Percentiles rank a stretch among this genome's conserved stretches.
Evolutionary conservation across 179 eudicot species (phyloP).

Genomic region (Gypsophila paniculata): DNA sequence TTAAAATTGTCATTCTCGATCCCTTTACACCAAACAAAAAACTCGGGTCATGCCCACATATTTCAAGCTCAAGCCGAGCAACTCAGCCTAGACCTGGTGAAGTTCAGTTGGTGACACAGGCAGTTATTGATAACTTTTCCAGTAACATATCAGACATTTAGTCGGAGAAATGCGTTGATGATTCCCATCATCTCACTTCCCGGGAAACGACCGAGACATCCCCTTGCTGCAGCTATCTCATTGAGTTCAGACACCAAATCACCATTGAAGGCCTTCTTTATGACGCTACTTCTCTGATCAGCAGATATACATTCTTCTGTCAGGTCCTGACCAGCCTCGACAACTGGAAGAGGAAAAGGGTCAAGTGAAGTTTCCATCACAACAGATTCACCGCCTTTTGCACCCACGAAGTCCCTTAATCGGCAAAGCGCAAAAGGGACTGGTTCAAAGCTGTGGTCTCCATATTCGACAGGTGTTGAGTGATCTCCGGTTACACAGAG

Average conservation of each 20-base stretch:
- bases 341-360: conserved; percentile 75
- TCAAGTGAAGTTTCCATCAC: conserved; percentile 59
- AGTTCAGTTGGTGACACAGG: neutral
- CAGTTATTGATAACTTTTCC: conserved; percentile 6
- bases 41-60: neutral
- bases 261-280: conserved; percentile 42
- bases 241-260: conserved; percentile 64
- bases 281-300: conserved; percentile 27
- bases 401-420: conserved; percentile 76
- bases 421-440: conserved; percentile 81
- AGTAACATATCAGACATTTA: conserved; percentile 31
- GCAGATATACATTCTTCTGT: conserved; percentile 23
- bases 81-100: neutral
- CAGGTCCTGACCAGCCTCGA: conserved; percentile 55
- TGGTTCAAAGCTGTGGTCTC: conserved; percentile 97
- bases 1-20: neutral
- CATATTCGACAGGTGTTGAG: conserved; percentile 94
- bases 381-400: conserved; percentile 64
- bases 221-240: conserved; percentile 83
- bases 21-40: neutral
- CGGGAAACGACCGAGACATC: conserved; percentile 88
- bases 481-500: conserved; percentile 92
- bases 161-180: conserved; percentile 53
- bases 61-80: conserved; percentile 4
- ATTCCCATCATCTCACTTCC: conserved; percentile 98